phyloP scores from a whole-genome alignment of 441 rosid genomes.

The Gossypium davidsonii region DNA sequence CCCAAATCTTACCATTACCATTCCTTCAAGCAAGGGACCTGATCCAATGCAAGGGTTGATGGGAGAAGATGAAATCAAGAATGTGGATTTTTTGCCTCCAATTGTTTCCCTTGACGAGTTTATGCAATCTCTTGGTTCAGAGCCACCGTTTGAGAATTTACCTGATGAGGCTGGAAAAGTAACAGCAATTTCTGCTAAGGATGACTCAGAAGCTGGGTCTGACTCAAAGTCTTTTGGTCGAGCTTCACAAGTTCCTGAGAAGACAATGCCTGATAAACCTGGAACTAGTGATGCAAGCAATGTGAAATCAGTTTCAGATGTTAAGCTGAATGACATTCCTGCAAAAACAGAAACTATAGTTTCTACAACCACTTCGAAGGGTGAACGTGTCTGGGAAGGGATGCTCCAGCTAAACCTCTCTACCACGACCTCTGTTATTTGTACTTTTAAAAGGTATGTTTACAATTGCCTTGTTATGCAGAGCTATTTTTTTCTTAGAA shows the following conservation, averaged over 20 bases:
- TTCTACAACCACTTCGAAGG: slow-evolving; percentile 27
- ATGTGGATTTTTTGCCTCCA: slow-evolving; percentile 71
- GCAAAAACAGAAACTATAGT: slow-evolving; percentile 22
- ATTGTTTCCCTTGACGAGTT: slow-evolving; percentile 85
- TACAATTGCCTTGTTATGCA: neutral
- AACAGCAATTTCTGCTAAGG: slow-evolving; percentile 32
- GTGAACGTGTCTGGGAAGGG: slow-evolving; percentile 72
- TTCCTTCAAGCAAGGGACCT: slow-evolving; percentile 51
- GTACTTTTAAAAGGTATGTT: slow-evolving; percentile 69
- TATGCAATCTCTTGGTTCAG: slow-evolving; percentile 69
- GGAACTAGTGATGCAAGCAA: slow-evolving; percentile 19
- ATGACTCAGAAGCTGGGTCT: slow-evolving; percentile 31
- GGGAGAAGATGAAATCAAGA: slow-evolving; percentile 73
- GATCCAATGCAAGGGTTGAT: slow-evolving; percentile 51
- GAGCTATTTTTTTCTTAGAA: neutral
- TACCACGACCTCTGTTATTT: slow-evolving; percentile 43
- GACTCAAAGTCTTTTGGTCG: slow-evolving; percentile 33
- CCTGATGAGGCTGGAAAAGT: slow-evolving; percentile 38
- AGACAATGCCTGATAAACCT: slow-evolving; percentile 28
- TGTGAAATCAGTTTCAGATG: slow-evolving; percentile 20
- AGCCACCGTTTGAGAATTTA: slow-evolving; percentile 67
- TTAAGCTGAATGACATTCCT: slow-evolving; percentile 17
- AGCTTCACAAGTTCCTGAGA: slow-evolving; percentile 25
- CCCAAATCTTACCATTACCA: slow-evolving; percentile 37
- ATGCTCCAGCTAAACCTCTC: slow-evolving; percentile 58